Evolutionary conservation across 176 grass and related monocot genomes (phyloP), one percentile per base, ranked within the genome.

Genomic region (Juncus inflexus): DNA sequence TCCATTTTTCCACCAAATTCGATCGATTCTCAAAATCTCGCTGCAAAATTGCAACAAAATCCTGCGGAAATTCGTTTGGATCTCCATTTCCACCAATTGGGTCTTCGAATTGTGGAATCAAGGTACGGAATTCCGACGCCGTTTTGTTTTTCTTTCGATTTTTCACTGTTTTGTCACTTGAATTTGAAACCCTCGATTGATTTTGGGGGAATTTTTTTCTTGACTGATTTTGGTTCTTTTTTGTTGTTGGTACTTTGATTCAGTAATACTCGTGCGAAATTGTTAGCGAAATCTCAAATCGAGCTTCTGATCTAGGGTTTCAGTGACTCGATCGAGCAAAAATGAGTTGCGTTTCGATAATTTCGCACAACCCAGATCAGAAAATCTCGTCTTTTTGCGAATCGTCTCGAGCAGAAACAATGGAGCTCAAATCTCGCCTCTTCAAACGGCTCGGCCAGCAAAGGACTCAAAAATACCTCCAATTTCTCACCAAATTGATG

Each of bases 371-470:
- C 47, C 58, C 28, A 52, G 41, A 19, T 52, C 51, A 58, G 71
- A 72, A 65, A 71, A 78, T 86, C 50, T 78, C 66, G 50, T 77
- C 83, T 6, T 50, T 69, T 9, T 79, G 64, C 47, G 81, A 86
- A 69, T 50, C 59, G 2, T 76, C 83, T 12, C 81, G 82, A 37
- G 63, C 74, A 10, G 70, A 95, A 67, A 81, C 80, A 53, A 45
- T 76, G 4, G 82, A 89, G 54, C 58, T 95, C 73, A 89, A 80
- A 79, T 74, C 73, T 5, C 82, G 40, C 58, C 47, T 95, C 1
- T 62, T 72, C 39, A 83, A 80, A 69, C 81, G 69, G 40, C 50
- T 95, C 3, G 85, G 90, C 2, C 69, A 62, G 19, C 72, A 76
- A 35, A 85, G 90, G 14, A 65, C 79, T 0, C 55, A 86, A 65